Evolutionary conservation across 73 alveolate species (phyloP), one percentile per base, ranked within the genome.

Genomic region (Paraurostyla sp.): DNA sequence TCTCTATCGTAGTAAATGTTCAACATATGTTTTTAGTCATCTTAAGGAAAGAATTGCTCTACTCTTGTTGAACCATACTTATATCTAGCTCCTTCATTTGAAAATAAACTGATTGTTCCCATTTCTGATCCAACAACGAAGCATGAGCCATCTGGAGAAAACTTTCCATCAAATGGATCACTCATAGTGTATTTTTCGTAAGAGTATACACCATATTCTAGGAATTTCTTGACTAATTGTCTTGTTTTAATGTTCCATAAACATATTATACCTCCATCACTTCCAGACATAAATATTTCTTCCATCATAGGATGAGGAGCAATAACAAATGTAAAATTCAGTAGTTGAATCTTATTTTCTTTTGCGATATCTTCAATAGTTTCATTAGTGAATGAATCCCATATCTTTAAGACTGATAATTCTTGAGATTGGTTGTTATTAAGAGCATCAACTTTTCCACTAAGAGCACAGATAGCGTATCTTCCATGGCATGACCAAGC

Each of bases 291-390:
- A 35, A 88, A 60, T 49, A 58, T 35, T 36, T 88, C 80, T 38
- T 88, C 94, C 0, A 36, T 49, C 27, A n/a, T 78, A 0, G 94
- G 94, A 45, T 88, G 94, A 60, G 91, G 42, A 25, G 88, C 94
- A 15, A 88, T 75, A 30, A 78, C 91, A 76, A 88, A 88, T 27
- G 94, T 54, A 36, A 45, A 76, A 35, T 63, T 36, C 42, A 25
- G 27, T 13, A 88, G 87, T 0, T 38, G 16, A 18, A 88, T 32
- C 4, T 45, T 36, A 60, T 83, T 88, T 27, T 60, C 87, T 60
- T 75, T 30, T 20, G 80, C 57, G 25, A 75, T 85, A 33, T 76
- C 80, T 13, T 87, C 62, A 49, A 89, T 81, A 0, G 65, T 54
- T 18, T 45, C 46, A 11, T 58, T 30, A 29, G 71, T 81, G 35